phyloP scores from a whole-genome alignment of 345 rosid genomes.

The thale cress (Arabidopsis thaliana) region TAIR10.1 NC_003074.8:22124001-22124500 shows the following conservation, averaged over 20 bases:
- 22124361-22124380: too few relatives aligned
- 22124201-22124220: background rate
- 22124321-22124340: background rate
- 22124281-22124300: background rate
- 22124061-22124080: background rate
- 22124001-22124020: background rate
- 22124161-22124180: background rate
- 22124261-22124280: background rate
- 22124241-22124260: background rate
- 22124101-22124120: background rate
- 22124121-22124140: too few relatives aligned
- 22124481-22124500: constrained; percentile 25
- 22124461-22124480: too few relatives aligned
- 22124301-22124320: background rate
- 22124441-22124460: too few relatives aligned
- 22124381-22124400: too few relatives aligned
- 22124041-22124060: background rate
- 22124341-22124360: too few relatives aligned
- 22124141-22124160: background rate
- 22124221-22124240: background rate
- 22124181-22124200: too few relatives aligned
- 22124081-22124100: background rate
- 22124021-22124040: background rate
- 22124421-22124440: too few relatives aligned
- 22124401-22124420: too few relatives aligned